A percentile compares a stretch with the other conserved stretches of the same genome.
These are phyloP conservation scores for Scheffersomyces stipitis DNA, from an alignment of 805 yeast genomes.

Conservation along the genomic window DNA sequence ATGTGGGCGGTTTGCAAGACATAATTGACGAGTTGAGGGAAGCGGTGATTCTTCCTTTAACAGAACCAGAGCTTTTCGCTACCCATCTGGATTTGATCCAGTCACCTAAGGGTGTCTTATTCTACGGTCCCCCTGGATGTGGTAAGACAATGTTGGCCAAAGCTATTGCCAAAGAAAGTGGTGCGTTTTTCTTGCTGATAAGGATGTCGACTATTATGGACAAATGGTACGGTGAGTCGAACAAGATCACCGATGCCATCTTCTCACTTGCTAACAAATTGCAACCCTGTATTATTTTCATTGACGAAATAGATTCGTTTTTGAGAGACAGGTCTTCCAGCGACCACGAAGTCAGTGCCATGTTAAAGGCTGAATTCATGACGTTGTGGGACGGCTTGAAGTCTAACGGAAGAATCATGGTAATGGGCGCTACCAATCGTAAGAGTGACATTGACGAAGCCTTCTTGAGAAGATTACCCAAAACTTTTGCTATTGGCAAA, in stretches of 20 bases:
- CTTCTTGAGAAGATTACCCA: slow-evolving; percentile 89
- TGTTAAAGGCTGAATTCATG: slow-evolving; percentile 95
- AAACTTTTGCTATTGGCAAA: slow-evolving; percentile 73
- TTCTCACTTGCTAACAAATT: slow-evolving; percentile 86
- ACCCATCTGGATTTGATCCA: slow-evolving; percentile 68
- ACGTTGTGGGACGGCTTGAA: slow-evolving; percentile 93
- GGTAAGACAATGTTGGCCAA: slow-evolving; percentile 98
- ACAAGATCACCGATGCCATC: slow-evolving; percentile 89
- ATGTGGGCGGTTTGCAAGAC: slow-evolving; percentile 85
- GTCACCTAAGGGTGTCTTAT: slow-evolving; percentile 91
- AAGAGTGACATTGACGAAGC: slow-evolving; percentile 91
- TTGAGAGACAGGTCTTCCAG: slow-evolving; percentile 77
- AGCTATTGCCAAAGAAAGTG: slow-evolving; percentile 88
- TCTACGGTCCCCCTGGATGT: slow-evolving; percentile 97
- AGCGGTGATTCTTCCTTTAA: slow-evolving; percentile 81
- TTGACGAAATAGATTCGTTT: slow-evolving; percentile 95
- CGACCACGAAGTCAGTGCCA: slow-evolving; percentile 95
- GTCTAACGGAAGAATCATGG: slow-evolving; percentile 75
- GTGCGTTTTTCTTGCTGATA: slow-evolving; percentile 86
- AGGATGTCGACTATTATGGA: slow-evolving; percentile 94
- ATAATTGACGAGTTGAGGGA: slow-evolving; percentile 86
- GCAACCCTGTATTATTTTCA: slow-evolving; percentile 92
- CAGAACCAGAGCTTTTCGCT: slow-evolving; percentile 69
- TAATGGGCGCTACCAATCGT: slow-evolving; percentile 93
- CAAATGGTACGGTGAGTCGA: slow-evolving; percentile 96